These are phyloP conservation scores for Santalum album DNA, from an alignment of 164 flowering plant genomes.

Conservation along the genomic window DNA sequence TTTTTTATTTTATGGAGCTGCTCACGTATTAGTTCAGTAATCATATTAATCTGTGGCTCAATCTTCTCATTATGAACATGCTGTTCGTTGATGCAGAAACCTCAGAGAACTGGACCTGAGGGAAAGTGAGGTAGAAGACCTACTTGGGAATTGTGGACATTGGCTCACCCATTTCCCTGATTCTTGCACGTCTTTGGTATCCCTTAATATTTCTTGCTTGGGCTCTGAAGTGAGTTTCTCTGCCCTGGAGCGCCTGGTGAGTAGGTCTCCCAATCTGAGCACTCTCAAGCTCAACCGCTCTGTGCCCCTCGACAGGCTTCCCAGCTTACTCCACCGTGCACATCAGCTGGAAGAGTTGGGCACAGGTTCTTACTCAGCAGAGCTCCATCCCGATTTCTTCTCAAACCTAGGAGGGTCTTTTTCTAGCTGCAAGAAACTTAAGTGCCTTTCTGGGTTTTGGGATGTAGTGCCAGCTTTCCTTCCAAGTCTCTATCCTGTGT, in stretches of 20 bases:
- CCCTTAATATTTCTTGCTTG: slow-evolving; percentile 73
- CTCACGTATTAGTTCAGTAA: no score
- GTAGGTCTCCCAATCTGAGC: slow-evolving; percentile 64
- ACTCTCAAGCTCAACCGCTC: slow-evolving; percentile 67
- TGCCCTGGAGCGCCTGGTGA: slow-evolving; percentile 71
- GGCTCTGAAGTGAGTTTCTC: slow-evolving; percentile 62
- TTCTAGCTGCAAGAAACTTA: slow-evolving; percentile 55
- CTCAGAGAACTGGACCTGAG: slow-evolving; percentile 68
- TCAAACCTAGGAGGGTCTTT: slow-evolving; percentile 52
- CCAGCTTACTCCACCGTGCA: slow-evolving; percentile 51
- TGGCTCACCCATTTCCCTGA: slow-evolving; percentile 87
- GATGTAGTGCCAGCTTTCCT: slow-evolving; percentile 58
- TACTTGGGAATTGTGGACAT: slow-evolving; percentile 34
- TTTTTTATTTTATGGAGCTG: no score
- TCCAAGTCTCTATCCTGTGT: slow-evolving; percentile 49
- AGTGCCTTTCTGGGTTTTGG: slow-evolving; percentile 84
- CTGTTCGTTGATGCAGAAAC: slow-evolving; percentile 35
- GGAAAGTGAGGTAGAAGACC: slow-evolving; percentile 83
- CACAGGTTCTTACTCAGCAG: slow-evolving; percentile 60
- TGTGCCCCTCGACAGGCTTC: slow-evolving; percentile 71
- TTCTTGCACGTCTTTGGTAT: slow-evolving; percentile 62
- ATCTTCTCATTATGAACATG: no score
- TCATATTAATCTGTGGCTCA: no score
- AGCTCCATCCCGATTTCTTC: slow-evolving; percentile 49
- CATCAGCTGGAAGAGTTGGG: slow-evolving; percentile 85